phyloP scores from a whole-genome alignment of 768 basidiomycete species.

The Lenzites betulinus region DNA sequence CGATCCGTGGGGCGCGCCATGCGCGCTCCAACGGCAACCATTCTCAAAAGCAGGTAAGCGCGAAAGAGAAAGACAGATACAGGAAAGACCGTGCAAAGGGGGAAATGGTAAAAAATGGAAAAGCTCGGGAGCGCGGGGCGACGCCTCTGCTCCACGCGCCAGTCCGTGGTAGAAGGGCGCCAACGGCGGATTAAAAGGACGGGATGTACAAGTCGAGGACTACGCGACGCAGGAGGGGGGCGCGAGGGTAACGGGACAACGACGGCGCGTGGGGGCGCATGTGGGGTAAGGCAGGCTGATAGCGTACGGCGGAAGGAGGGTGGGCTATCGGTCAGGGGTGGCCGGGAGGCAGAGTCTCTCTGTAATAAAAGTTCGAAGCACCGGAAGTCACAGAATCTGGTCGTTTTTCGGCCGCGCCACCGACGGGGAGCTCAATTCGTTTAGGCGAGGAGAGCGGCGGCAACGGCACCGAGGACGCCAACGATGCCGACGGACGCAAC shows the following conservation, averaged over 20 bases:
- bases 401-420: slow-evolving; percentile 9
- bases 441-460: slow-evolving; percentile 44
- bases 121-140: neutral
- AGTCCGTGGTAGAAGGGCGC: slow-evolving; percentile 2
- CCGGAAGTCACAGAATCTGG: neutral
- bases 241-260: slow-evolving; percentile 2
- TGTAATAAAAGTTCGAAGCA: slow-evolving; percentile 15
- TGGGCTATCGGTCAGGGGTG: slow-evolving; percentile 19
- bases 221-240: neutral
- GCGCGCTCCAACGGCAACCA: slow-evolving; percentile 1
- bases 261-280: neutral
- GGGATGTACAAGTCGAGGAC: neutral
- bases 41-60: neutral
- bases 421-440: neutral
- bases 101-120: neutral
- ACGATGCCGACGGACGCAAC: slow-evolving; percentile 36
- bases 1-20: neutral
- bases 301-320: slow-evolving; percentile 14
- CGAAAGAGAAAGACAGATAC: neutral
- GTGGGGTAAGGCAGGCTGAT: neutral
- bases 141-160: neutral
- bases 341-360: slow-evolving; percentile 18
- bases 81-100: too few relatives aligned
- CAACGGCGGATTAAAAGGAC: neutral
- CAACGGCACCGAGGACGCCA: slow-evolving; percentile 40